Evolutionary conservation across 805 yeast species (phyloP), one percentile per base, ranked within the genome.

Genomic region (Priceomyces carsonii): DNA sequence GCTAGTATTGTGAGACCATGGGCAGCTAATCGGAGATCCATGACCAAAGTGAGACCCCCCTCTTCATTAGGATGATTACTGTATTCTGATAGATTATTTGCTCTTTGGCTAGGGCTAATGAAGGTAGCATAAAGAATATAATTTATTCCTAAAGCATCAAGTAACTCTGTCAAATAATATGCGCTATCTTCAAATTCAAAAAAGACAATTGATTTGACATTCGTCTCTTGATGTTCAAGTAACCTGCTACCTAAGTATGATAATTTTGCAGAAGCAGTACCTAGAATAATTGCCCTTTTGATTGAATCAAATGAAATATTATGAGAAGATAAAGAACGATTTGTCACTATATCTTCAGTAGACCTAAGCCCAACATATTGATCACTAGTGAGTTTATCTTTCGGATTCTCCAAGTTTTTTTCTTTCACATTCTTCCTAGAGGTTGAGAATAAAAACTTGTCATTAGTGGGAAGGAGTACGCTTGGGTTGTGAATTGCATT

Each of bases 101-200:
- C 70, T 34, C 89, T 56, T 42, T 77, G 69, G 2, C 55, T 44
- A 9, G 74, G 63, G 8, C 72, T 66, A 22, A 81, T 70, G 35
- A 77, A 77, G 0, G 87, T 73, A 0, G 87, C 80, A 58, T 83
- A 83, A 48, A 82, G 67, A 29, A 80, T 64, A 48, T 81, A 82
- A 26, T 71, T 66, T 13, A 82, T 51, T 0, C 89, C 87, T 12
- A 80, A 44, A 0, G 81, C 39, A 55, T 82, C 89, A 32, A 83
- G 48, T 8, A 79, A 62, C 45, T 83, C 90, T 0, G 85, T 73
- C 18, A 82, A 50, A 50, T 79, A 81, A 49, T 77, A 82, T 0
- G 88, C 89, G 31, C 79, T 71, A 43, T 82, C 87, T 51, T 80
- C 86, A 54, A 77, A 80, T 43, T 82, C 88, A 50, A 77, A 83